These are phyloP conservation scores for Candida suzukii DNA, from an alignment of 805 yeast species.

Conservation along the genomic window DNA sequence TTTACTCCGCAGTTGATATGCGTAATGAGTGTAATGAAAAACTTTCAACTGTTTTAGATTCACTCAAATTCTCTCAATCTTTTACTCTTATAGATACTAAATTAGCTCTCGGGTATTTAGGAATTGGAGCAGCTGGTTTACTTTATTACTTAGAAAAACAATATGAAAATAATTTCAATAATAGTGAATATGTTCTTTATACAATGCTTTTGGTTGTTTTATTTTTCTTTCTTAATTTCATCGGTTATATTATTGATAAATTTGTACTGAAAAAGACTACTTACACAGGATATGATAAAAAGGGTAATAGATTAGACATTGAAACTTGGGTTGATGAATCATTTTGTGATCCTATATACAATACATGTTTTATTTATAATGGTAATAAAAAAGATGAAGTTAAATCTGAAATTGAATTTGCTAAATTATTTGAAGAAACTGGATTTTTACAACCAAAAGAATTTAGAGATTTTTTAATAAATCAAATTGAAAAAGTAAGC, in stretches of 20 bases:
- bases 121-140: slow-evolving; percentile 38
- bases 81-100: slow-evolving; percentile 38
- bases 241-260: slow-evolving; percentile 27
- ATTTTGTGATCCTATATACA: slow-evolving; percentile 38
- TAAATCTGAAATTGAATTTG: slow-evolving; percentile 25
- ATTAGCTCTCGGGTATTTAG: slow-evolving; percentile 40
- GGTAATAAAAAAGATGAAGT: slow-evolving; percentile 12
- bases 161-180: slow-evolving; percentile 32
- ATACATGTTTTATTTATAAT: neutral
- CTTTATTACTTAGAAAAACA: slow-evolving; percentile 44
- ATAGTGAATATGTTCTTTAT: slow-evolving; percentile 25
- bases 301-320: slow-evolving; percentile 27
- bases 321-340: slow-evolving; percentile 29
- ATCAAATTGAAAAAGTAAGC: slow-evolving; percentile 7
- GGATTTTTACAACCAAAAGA: slow-evolving; percentile 36
- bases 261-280: slow-evolving; percentile 36
- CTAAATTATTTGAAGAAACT: slow-evolving; percentile 36
- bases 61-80: slow-evolving; percentile 41
- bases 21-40: slow-evolving; percentile 44
- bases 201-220: slow-evolving; percentile 29
- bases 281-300: slow-evolving; percentile 34
- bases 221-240: slow-evolving; percentile 30
- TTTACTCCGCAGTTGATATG: slow-evolving; percentile 39
- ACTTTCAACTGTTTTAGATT: slow-evolving; percentile 31
- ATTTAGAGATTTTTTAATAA: slow-evolving; percentile 20